Conservation (phyloP, 306 rosid genomes). For the Quercus suber region DNA sequence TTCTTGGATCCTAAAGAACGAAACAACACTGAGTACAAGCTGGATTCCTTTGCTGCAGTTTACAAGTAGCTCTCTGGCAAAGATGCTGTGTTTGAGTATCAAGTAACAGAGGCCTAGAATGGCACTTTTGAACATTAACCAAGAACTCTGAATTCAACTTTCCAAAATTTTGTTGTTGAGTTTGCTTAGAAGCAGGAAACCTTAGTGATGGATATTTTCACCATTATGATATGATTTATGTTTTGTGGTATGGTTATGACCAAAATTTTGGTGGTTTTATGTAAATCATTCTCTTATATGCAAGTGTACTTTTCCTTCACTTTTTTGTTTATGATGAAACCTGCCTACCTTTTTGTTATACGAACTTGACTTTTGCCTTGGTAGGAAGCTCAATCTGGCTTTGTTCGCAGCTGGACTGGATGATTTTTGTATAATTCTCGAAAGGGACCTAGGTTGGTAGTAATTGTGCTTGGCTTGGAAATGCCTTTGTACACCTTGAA, state of each 20-base stretch:
- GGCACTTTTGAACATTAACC: background rate
- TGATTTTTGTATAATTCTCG: background rate
- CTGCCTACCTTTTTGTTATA: background rate
- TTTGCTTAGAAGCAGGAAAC: background rate
- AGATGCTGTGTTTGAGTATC: slow-evolving; percentile 85
- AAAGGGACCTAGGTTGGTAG: background rate
- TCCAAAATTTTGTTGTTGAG: slow-evolving; percentile 2
- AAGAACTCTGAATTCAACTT: background rate
- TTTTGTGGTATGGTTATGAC: background rate
- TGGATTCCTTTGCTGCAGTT: slow-evolving; percentile 80
- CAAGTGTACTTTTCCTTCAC: background rate
- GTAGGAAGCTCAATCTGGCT: background rate
- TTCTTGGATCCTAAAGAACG: slow-evolving; percentile 86
- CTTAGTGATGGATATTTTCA: background rate
- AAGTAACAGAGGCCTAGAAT: slow-evolving; percentile 59
- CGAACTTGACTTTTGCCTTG: background rate
- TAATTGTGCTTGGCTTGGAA: background rate
- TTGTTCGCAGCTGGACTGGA: background rate
- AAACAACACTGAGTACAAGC: slow-evolving; percentile 78
- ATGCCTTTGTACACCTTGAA: background rate
- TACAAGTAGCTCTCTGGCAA: slow-evolving; percentile 83
- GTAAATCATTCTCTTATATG: background rate
- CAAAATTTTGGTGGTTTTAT: background rate
- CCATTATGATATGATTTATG: background rate
- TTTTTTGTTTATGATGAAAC: background rate